Base-by-base conservation (phyloP, 2,329 filamentous ascomycete genomes). In the Didymellaceae sp. region DNA sequence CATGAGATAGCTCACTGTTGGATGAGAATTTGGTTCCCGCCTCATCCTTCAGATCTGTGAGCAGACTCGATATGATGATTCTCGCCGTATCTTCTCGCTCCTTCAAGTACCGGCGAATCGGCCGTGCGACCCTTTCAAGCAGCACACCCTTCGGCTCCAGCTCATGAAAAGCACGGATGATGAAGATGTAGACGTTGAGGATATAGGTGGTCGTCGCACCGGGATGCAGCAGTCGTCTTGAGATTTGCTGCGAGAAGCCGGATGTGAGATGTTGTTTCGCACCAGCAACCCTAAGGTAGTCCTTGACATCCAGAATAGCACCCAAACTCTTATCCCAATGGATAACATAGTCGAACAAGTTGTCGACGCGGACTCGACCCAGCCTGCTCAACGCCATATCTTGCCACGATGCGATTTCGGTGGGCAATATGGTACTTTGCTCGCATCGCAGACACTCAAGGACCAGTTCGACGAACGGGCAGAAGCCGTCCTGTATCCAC, bases 321-420 rank as follows among this genome's bases (percentile, higher is more conserved):
- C 86, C 86, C 45, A 82, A 79, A 58, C 87, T 90, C 26, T 80
- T 74, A 4, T 89, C 88, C 89, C 89, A 94, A 48, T 82, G 79
- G 49, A 89, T 80, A 35, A 91, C 86, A 65, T 93, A 91, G 64
- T 92, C 88, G 63, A 91, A 93, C 8, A 94, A 77, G 64, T 91
- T 86, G 6, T 82, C 78, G 35, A 88, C 89, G 33, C 90, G 82
- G 38, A 89, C 77, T 14, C 83, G 80, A 2, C 88, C 89, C 13
- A 93, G 79, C 34, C 86, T 82, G 2, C 82, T 83, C 34, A 90
- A 72, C 13, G 86, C 87, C 61, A 88, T 86, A 31, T 88, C 84
- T 65, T 87, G 87, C 82, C 87, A 91, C 55, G 83, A 84, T 57
- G 86, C 81, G 32, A 88, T 77, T 52, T 90, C 68, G 11, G 60